Evolutionary conservation across 768 basidiomycete species (phyloP).

Genomic region (Russula sp.): DNA sequence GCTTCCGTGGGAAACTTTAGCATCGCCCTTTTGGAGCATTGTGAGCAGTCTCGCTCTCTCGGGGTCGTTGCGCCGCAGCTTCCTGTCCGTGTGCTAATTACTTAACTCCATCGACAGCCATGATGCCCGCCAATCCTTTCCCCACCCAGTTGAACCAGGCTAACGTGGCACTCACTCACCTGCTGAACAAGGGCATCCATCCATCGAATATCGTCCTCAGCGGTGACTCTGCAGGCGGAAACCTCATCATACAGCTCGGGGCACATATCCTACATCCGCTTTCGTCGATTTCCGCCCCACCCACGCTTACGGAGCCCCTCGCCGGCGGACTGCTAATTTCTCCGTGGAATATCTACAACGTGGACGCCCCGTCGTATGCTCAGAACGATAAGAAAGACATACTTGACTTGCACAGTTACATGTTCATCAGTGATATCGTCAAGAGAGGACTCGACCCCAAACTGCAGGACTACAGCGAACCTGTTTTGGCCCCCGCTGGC

Average conservation of each 20-base stretch:
- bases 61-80: neutral
- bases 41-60: neutral
- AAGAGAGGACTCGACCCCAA: neutral
- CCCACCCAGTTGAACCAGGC: constrained; percentile 31
- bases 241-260: constrained; percentile 29
- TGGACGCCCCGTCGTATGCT: constrained; percentile 1
- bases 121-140: constrained; percentile 17
- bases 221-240: constrained; percentile 32
- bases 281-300: constrained; percentile 16
- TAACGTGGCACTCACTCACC: constrained; percentile 20
- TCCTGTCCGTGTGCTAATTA: neutral
- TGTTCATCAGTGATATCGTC: neutral
- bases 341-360: constrained; percentile 1
- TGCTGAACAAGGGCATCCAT: constrained; percentile 28
- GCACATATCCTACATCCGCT: constrained; percentile 30
- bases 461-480: neutral
- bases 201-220: constrained; percentile 28
- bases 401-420: neutral
- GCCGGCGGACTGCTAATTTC: constrained; percentile 10
- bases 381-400: constrained; percentile 7
- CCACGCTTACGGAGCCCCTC: constrained; percentile 6
- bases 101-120: neutral
- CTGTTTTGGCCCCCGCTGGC: neutral
- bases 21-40: constrained; percentile 10
- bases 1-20: constrained; percentile 8